Evolutionary conservation across 176 grass and related monocot species (phyloP).

Genomic region (Oryza australiensis): DNA sequence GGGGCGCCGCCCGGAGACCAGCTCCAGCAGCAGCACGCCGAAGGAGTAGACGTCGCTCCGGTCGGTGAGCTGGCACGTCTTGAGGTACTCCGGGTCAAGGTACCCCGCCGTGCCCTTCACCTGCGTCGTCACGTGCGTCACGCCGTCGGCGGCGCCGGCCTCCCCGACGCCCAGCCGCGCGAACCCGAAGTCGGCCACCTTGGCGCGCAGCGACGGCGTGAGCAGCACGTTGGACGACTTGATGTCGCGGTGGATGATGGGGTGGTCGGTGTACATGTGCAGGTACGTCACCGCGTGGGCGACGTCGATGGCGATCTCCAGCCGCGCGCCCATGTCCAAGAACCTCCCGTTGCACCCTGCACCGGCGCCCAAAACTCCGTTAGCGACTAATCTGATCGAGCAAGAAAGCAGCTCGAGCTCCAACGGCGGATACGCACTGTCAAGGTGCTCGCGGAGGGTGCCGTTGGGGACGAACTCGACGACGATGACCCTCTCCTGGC

Average conservation of each 20-base stretch:
- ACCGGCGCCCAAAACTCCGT: not conserved
- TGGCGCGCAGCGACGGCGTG: slow-evolving; percentile 76
- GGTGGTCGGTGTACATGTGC: slow-evolving; percentile 82
- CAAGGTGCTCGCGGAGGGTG: slow-evolving; percentile 82
- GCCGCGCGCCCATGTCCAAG: slow-evolving; percentile 54
- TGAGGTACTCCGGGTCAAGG: slow-evolving; percentile 95
- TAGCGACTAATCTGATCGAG: not conserved
- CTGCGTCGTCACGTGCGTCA: slow-evolving; percentile 67
- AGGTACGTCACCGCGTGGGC: slow-evolving; percentile 95
- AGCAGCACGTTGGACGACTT: slow-evolving; percentile 98
- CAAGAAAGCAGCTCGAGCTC: not conserved
- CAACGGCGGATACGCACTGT: slow-evolving; percentile 38
- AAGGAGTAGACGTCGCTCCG: slow-evolving; percentile 97
- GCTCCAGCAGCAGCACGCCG: slow-evolving; percentile 80
- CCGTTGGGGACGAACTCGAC: slow-evolving; percentile 92
- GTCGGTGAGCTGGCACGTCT: slow-evolving; percentile 91
- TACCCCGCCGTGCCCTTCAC: slow-evolving; percentile 97
- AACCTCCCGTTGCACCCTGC: slow-evolving; percentile 52
- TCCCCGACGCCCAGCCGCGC: slow-evolving; percentile 57
- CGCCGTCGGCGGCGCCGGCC: slow-evolving; percentile 27
- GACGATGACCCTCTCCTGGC: slow-evolving; percentile 72
- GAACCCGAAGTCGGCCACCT: slow-evolving; percentile 96
- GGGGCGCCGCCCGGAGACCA: slow-evolving; percentile 60
- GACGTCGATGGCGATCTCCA: slow-evolving; percentile 87
- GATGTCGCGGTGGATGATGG: slow-evolving; percentile 99